Conservation (phyloP, 139 green algal species). For the Pycnococcus provasolii region DNA sequence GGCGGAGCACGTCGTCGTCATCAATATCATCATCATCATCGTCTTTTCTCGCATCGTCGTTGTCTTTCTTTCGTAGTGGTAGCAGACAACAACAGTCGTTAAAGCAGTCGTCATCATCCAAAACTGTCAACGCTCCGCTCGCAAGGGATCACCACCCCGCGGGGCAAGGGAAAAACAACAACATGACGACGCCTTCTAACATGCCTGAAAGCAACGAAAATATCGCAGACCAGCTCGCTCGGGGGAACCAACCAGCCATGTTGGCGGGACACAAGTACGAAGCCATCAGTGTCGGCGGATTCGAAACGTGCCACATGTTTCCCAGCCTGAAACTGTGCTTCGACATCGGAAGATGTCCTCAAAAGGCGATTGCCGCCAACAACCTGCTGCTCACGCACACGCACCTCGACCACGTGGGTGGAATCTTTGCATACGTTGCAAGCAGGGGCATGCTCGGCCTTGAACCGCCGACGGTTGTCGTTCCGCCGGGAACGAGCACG, state of each 20-base stretch:
- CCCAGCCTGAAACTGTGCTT: conserved; percentile 46
- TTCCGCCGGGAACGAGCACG: conserved; percentile 21
- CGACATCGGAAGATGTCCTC: conserved; percentile 57
- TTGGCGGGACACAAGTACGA: conserved; percentile 21
- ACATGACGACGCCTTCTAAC: too few relatives aligned
- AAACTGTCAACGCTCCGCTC: too few relatives aligned
- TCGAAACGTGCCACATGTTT: conserved; percentile 64
- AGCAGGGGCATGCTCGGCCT: conserved; percentile 32
- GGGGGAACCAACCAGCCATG: background rate
- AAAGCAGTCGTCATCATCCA: too few relatives aligned
- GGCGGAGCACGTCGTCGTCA: too few relatives aligned
- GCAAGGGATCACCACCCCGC: too few relatives aligned
- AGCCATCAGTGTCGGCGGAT: conserved; percentile 32
- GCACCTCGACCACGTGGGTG: conserved; percentile 67
- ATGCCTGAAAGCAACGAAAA: too few relatives aligned
- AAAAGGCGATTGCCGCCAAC: conserved; percentile 37
- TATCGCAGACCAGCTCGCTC: too few relatives aligned
- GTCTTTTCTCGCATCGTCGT: too few relatives aligned
- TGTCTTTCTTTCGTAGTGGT: too few relatives aligned
- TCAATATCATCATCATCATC: too few relatives aligned
- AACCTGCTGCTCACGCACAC: conserved; percentile 53
- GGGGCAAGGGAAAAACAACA: too few relatives aligned
- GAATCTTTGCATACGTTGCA: conserved; percentile 34
- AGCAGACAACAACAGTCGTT: too few relatives aligned
- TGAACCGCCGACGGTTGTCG: conserved; percentile 33